Base-by-base conservation (phyloP, 2,329 filamentous ascomycete genomes). In the Magnaporthales sp. region DNA sequence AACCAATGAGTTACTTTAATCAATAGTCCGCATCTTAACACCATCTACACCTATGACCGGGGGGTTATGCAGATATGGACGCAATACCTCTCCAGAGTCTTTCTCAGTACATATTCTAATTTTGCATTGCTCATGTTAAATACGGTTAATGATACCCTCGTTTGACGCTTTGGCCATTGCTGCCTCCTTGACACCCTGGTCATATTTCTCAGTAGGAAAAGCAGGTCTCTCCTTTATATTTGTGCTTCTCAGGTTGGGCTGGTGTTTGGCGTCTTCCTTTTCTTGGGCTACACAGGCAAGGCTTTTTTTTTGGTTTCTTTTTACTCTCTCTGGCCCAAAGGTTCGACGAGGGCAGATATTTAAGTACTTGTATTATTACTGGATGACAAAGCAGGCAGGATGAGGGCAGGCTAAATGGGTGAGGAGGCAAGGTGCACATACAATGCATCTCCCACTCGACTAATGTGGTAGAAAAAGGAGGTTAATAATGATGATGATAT, bases 71-170 rank as follows among this genome's bases (percentile, higher is more conserved):
- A n/a, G 26, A 60, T 27, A 19, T 58, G 26, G 9, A 27, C 11
- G 56, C 24, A 26, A 8, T 27, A 24, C 22, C 51, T 22, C 13
- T 6, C 56, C 13, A 3, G 26, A 2, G 27, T 24, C 13, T 60
- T 60, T 60, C 56, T 30, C 27, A 19, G 24, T 60, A 60, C 24
- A 60, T 60, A 60, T 60, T 26, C 24, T 60, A 60, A 60, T 60
- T 15, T 60, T 60, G 56, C 26, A 60, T 60, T 29, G 56, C 56
- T 60, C 56, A 60, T 60, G 27, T 60, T 26, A 60, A 26, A 60
- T 60, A 60, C 56, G 27, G 56, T 60, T 60, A 51, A 60, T 60
- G 56, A 60, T 60, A 60, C 56, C 56, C 56, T 60, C 56, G 27
- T 60, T 60, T 60, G 56, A 60, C 27, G 24, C 56, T 13, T 60